Conservation (phyloP, 176 grass and related monocot species). For the Alopecurus myosuroides region DNA sequence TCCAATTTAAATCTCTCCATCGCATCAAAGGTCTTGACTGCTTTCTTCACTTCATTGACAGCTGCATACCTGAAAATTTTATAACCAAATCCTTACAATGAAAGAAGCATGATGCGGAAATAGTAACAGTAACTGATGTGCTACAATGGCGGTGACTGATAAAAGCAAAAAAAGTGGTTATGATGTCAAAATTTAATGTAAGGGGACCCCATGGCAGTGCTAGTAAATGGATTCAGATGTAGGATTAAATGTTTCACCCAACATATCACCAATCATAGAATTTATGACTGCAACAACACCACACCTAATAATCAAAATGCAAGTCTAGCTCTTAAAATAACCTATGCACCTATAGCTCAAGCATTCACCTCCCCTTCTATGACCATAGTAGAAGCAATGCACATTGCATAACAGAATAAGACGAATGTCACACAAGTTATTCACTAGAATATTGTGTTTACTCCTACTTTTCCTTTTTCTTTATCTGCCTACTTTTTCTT, state of each 20-base stretch:
- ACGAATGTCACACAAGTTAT: neutral
- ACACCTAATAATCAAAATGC: neutral
- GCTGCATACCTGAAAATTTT: slow-evolving; percentile 75
- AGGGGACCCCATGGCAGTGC: neutral
- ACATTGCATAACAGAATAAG: neutral
- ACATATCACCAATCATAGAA: neutral
- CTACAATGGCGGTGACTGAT: neutral
- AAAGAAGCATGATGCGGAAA: neutral
- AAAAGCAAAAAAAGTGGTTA: neutral
- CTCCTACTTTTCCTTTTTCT: neutral
- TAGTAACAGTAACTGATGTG: neutral
- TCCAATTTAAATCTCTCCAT: slow-evolving; percentile 86
- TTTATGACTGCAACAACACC: neutral
- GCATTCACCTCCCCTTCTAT: neutral
- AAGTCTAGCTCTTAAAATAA: neutral
- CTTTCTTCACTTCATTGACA: slow-evolving; percentile 81
- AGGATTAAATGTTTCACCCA: neutral
- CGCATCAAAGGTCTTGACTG: slow-evolving; percentile 69
- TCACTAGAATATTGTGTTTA: neutral
- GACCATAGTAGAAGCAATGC: neutral
- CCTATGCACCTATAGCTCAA: slow-evolving; percentile 9
- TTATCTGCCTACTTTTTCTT: neutral
- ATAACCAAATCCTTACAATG: neutral
- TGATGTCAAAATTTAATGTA: neutral
- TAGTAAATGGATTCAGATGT: neutral